Evolutionary conservation across 78 protist species (phyloP).

Genomic region (Dictyostelium purpureum): DNA sequence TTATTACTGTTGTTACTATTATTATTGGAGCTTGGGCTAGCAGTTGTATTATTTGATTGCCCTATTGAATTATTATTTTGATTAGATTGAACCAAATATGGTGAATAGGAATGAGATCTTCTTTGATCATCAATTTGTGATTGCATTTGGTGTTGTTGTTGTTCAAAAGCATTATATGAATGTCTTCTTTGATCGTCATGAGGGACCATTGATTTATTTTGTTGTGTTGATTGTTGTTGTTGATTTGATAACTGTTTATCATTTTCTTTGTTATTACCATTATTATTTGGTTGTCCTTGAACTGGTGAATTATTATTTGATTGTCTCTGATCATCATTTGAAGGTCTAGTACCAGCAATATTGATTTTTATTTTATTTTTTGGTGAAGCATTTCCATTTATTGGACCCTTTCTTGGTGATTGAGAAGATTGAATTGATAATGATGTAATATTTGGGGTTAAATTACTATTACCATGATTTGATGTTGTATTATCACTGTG

Average conservation of each 20-base stretch:
- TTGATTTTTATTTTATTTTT: slow-evolving; percentile 52
- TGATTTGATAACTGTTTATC: no score
- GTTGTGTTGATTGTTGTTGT: background rate
- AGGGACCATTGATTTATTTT: background rate
- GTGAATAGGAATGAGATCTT: slow-evolving; percentile 15
- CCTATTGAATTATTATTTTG: background rate
- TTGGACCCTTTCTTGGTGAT: slow-evolving; percentile 5
- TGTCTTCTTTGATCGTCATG: slow-evolving; percentile 53
- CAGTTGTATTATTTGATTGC: background rate
- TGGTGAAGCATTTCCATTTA: slow-evolving; percentile 24
- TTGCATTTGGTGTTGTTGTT: slow-evolving; percentile 9
- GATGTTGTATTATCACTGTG: background rate
- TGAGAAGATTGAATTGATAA: slow-evolving; percentile 22
- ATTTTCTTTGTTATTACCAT: slow-evolving; percentile 8
- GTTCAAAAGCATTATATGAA: slow-evolving; percentile 30
- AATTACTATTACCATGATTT: background rate
- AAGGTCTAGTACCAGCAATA: slow-evolving; percentile 28
- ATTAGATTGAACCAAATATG: background rate
- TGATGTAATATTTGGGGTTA: slow-evolving; percentile 55
- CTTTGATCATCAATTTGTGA: slow-evolving; percentile 19
- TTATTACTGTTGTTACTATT: background rate
- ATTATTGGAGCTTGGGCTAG: background rate
- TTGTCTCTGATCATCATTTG: background rate
- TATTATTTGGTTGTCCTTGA: slow-evolving; percentile 23
- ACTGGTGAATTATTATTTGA: slow-evolving; percentile 33